Base-by-base conservation (phyloP, 1,284 basidiomycete genomes). In the Microbotryomycetes sp. region DNA sequence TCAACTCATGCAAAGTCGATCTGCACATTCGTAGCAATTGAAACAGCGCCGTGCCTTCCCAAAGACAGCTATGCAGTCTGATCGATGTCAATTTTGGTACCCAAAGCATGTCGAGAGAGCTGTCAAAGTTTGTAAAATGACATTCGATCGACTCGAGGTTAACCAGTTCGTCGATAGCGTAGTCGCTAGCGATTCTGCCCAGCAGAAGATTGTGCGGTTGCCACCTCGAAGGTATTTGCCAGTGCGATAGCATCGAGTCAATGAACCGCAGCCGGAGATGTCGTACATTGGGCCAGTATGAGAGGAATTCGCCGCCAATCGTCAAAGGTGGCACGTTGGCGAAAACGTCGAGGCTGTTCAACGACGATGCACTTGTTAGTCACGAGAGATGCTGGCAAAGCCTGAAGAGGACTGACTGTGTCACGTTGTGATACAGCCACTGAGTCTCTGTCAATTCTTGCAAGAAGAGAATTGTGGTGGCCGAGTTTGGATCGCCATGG, bases 21-120 rank as follows among this genome's bases (percentile, higher is more conserved):
- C 66, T 61, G 1, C 49, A 30, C 62, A 68, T 54, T 51, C 65
- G 31, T 42, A 72, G 49, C 70, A 78, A 56, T 74, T 76, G 57
- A 74, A 77, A 29, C 75, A 71, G n/a, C 59, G 70, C 46, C 49
- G 62, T 49, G 60, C 72, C 51, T 49, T 74, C 46, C 69, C 71
- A 51, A 68, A 64, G 9, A 72, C 74, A 31, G 51, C 54, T 19
- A 1, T 15, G 3, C 5, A 64, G 49, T 0, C 3, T 2, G 32
- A 68, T 25, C 1, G 26, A 3, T 9, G n/a, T 23, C 22, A 66
- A 53, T 1, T 1, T 1, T n/a, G 66, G 62, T 3, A n/a, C n/a
- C n/a, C n/a, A n/a, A n/a, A n/a, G n/a, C n/a, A n/a, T n/a, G 5
- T 23, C 28, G 23, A 60, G 30, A 1, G 42, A n/a, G n/a, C n/a